A percentile compares a stretch with the other conserved stretches of the same genome.
Evolutionary conservation across 2,329 filamentous ascomycete genomes (phyloP).

Genomic region (Diaporthe eres): DNA sequence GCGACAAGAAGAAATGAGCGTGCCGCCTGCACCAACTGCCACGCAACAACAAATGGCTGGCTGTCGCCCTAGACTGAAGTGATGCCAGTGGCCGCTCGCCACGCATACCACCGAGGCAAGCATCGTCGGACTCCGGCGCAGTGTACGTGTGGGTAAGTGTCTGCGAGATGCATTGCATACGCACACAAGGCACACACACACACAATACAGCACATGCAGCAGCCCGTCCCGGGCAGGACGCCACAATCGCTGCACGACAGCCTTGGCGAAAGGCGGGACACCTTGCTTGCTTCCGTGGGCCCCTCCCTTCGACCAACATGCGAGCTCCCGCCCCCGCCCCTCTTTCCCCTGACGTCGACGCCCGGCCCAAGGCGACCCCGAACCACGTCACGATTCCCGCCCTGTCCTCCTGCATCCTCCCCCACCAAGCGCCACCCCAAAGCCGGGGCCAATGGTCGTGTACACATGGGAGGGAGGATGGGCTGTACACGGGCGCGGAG

Average conservation of each 20-base stretch:
- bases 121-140: background rate
- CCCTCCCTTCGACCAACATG: slow-evolving; percentile 6
- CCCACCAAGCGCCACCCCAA: background rate
- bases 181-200: background rate
- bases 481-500: slow-evolving; percentile 16
- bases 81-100: background rate
- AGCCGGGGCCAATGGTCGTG: background rate
- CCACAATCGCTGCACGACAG: slow-evolving; percentile 27
- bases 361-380: background rate
- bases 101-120: background rate
- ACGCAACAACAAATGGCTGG: background rate
- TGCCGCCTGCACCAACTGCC: background rate
- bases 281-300: background rate
- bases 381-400: background rate
- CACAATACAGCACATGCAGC: background rate
- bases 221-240: background rate
- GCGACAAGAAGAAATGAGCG: slow-evolving; percentile 37
- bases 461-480: slow-evolving; percentile 27
- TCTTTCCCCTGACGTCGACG: slow-evolving; percentile 17
- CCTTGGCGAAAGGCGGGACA: slow-evolving; percentile 29
- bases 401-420: background rate
- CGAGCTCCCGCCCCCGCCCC: background rate
- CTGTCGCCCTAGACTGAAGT: background rate
- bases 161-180: slow-evolving; percentile 13
- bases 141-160: slow-evolving; percentile 18